These are phyloP conservation scores for Populus nigra DNA, from an alignment of 345 rosid species.

Conservation along the genomic window DNA sequence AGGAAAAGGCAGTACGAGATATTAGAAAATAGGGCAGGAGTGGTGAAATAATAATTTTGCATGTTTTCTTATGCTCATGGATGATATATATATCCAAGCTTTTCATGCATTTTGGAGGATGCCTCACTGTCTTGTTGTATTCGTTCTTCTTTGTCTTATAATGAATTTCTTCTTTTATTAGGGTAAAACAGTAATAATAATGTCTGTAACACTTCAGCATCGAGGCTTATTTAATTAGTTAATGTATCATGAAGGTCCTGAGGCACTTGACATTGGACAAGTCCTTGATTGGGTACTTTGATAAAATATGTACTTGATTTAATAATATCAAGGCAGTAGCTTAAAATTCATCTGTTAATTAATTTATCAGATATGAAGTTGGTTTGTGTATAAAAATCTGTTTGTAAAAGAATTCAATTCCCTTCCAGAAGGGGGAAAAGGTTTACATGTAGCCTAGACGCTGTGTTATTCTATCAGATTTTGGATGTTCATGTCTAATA, in stretches of 20 bases:
- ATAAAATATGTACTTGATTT: neutral
- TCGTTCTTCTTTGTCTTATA: too few relatives aligned
- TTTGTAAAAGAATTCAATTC: too few relatives aligned
- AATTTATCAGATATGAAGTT: too few relatives aligned
- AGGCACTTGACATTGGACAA: neutral
- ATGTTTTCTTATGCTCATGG: neutral
- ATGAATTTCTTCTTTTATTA: too few relatives aligned
- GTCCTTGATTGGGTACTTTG: neutral
- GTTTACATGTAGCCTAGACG: neutral
- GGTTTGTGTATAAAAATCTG: too few relatives aligned
- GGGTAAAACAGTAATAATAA: too few relatives aligned
- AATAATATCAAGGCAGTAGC: neutral
- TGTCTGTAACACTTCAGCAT: neutral
- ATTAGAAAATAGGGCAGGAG: neutral
- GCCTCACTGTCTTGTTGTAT: too few relatives aligned
- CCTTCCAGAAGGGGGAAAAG: too few relatives aligned
- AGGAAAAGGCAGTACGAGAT: too few relatives aligned
- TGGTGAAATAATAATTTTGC: neutral
- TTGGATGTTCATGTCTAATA: neutral
- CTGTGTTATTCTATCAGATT: neutral
- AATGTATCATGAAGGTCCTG: neutral
- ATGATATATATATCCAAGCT: neutral
- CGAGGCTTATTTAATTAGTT: neutral
- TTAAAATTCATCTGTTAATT: neutral
- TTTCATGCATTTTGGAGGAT: neutral